A percentile compares a stretch with the other conserved stretches of the same genome.
Conservation (phyloP, 2,329 filamentous ascomycete species). For the Colletotrichum sidae region DNA sequence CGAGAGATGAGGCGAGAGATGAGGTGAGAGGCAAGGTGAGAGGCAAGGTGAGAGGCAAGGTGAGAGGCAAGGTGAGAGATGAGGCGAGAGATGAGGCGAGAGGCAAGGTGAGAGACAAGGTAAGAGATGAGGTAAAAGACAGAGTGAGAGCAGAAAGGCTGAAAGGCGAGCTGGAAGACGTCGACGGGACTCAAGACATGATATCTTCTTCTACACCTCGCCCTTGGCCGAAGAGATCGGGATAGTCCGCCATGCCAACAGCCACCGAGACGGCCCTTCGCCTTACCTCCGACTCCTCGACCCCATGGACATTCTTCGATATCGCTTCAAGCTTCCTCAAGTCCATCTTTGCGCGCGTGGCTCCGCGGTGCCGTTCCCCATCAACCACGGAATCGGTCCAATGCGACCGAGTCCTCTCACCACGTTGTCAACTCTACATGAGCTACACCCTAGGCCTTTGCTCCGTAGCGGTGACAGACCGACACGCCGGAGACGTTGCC, state of each 20-base stretch:
- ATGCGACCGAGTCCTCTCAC: slow-evolving; percentile 1
- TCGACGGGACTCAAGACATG: not conserved
- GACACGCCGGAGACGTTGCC: not conserved
- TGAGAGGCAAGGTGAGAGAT: too few relatives aligned
- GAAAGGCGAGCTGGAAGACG: not conserved
- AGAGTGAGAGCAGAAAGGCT: not conserved
- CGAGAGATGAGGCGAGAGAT: too few relatives aligned
- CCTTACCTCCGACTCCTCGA: not conserved
- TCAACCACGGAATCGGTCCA: not conserved
- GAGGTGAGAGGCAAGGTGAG: too few relatives aligned
- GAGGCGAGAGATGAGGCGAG: too few relatives aligned
- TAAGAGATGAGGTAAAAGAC: too few relatives aligned
- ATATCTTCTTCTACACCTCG: too few relatives aligned
- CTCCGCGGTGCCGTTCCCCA: not conserved
- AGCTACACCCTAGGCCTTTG: not conserved
- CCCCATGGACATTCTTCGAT: slow-evolving; percentile 2
- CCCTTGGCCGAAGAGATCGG: too few relatives aligned
- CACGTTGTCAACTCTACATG: slow-evolving; percentile 4
- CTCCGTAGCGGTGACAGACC: slow-evolving; percentile 20
- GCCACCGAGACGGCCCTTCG: too few relatives aligned
- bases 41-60: too few relatives aligned
- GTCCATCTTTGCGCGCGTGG: not conserved
- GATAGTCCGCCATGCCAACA: too few relatives aligned
- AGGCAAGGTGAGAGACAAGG: too few relatives aligned
- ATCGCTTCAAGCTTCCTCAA: slow-evolving; percentile 12